Conservation (phyloP, 345 rosid genomes). For the Anastatica hierochuntica region DNA sequence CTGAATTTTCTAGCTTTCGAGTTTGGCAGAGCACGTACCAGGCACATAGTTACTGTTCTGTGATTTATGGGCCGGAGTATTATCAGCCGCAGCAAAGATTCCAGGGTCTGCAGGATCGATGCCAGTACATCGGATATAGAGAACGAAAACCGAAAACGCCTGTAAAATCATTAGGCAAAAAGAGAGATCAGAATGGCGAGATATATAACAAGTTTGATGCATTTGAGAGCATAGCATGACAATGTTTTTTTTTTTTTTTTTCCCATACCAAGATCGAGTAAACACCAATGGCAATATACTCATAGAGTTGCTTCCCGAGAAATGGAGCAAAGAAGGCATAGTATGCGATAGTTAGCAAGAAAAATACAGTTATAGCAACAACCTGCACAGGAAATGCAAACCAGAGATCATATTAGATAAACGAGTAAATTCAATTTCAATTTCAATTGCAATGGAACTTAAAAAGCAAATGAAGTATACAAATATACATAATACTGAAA, state of each 20-base stretch:
- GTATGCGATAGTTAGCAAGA: conserved; percentile 65
- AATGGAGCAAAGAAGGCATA: conserved; percentile 96
- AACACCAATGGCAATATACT: conserved; percentile 55
- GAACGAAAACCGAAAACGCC: conserved; percentile 69
- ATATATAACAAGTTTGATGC: not conserved
- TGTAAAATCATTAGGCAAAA: conserved; percentile 8
- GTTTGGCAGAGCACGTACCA: not conserved
- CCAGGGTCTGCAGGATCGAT: conserved; percentile 97
- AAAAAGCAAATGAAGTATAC: not conserved
- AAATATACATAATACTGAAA: not conserved
- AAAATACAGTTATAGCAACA: conserved; percentile 78
- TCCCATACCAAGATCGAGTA: conserved; percentile 80
- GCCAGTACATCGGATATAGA: conserved; percentile 77
- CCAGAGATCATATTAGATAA: too few species aligned
- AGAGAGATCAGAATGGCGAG: not conserved
- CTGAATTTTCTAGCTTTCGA: not conserved
- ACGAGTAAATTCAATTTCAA: too few species aligned
- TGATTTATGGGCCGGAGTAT: conserved; percentile 47
- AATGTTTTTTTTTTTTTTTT: not conserved
- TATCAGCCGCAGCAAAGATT: conserved; percentile 47
- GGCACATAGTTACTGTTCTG: conserved; percentile 22
- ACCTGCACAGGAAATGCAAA: conserved; percentile 34
- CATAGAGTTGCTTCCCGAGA: conserved; percentile 58
- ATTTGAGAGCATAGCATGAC: not conserved
- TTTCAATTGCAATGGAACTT: too few species aligned